Evolutionary conservation across 2,329 filamentous ascomycete species (phyloP), one percentile per base, ranked within the genome.

Genomic region (Ophiosphaerella narmari): DNA sequence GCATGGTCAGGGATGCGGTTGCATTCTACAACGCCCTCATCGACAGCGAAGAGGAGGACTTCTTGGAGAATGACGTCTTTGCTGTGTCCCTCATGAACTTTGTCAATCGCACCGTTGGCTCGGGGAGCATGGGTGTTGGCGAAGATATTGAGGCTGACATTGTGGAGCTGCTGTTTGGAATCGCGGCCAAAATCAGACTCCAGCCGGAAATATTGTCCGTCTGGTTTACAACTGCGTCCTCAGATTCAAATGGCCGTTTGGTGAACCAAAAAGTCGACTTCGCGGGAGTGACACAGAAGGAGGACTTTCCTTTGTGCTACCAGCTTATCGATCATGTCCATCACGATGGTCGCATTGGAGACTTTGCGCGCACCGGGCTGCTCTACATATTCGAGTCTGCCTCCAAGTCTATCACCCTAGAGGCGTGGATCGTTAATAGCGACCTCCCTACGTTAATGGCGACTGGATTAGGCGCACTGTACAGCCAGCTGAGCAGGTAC

Each of bases 391-490:
- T 97, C 62, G 93, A 97, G 75, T 90, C 91, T 0, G 91, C 93
- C 0, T 93, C 91, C 0, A 88, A 86, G 59, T 96, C 91, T 1
- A 83, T 86, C 16, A 83, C 86, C 1, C 74, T 99, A 51, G 94
- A 99, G 75, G 89, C 91, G 66, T 99, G 94, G 94, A 90, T 99
- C 57, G 91, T 97, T 39, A 92, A 96, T 69, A 97, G 93, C 71
- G 94, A 99, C 70, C 79, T 99, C 44, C 94, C 94, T 11, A 97
- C 94, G 0, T 79, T 97, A 57, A 97, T 99, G 94, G 94, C 94
- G 3, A 97, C 91, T 0, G 94, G 94, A 0, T 77, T 99, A 1
- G 94, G 94, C 13, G 94, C 86, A 8, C 83, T 80, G 66, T 88
- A 88, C 71, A 88, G 86, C 63, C 85, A 88, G 63, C 74, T 88